Conservation (phyloP, 345 rosid species). For the Hevea brasiliensis region DNA sequence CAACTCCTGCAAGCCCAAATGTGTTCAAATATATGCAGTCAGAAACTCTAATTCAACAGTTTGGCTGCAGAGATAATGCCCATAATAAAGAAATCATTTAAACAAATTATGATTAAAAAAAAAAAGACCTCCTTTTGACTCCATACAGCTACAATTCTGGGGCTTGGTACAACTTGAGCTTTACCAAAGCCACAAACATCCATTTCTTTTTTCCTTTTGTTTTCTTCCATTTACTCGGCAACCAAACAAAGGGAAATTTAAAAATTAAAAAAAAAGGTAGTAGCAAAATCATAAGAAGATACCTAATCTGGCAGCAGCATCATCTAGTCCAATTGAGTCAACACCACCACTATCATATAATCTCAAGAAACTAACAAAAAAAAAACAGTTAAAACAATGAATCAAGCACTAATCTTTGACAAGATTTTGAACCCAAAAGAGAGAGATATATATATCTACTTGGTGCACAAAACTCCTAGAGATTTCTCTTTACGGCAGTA, state of each 20-base stretch:
- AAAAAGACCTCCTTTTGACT: not conserved
- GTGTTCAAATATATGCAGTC: not conserved
- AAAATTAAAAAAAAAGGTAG: not conserved
- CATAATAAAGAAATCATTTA: not conserved
- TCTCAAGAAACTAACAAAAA: conserved; percentile 47
- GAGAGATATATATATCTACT: conserved; percentile 32
- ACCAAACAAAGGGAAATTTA: not conserved
- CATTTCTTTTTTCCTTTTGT: not conserved
- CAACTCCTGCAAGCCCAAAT: conserved; percentile 51
- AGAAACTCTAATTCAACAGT: not conserved
- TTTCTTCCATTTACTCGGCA: conserved; percentile 14
- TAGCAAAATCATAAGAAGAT: not conserved
- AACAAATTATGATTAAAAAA: not conserved
- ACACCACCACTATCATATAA: conserved; percentile 50
- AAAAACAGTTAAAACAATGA: not conserved
- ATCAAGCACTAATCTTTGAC: not conserved
- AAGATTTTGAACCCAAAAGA: conserved; percentile 11
- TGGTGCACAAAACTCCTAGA: conserved; percentile 68
- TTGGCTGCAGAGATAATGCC: not conserved
- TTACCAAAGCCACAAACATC: not conserved
- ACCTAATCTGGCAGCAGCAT: conserved; percentile 68
- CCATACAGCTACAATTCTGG: not conserved
- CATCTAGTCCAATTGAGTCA: conserved; percentile 71
- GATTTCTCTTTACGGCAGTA: conserved; percentile 83
- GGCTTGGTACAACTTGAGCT: not conserved